Evolutionary conservation across 148 eudicot species (phyloP), one percentile per base, ranked within the genome.

Genomic region (Rheum nobile): DNA sequence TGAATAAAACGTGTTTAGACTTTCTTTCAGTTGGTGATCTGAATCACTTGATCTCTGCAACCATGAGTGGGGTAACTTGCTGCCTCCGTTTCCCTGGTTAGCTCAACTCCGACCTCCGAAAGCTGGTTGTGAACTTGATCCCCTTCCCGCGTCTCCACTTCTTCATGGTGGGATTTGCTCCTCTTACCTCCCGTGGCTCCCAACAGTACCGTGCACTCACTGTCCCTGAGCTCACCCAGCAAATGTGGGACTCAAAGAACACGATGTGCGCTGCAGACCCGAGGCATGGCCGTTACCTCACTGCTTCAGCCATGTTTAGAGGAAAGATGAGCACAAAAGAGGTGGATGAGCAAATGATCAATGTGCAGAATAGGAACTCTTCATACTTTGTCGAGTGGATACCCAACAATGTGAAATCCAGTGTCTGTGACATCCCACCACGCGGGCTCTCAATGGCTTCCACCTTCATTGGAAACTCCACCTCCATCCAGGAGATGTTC

Each of bases 241-340:
- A 91, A 63, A 91, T 91, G 96, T 91, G 96, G 96, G 92, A 90
- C 19, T 73, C 96, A 26, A 90, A 87, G 83, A 90, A 90, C 87
- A 90, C 88, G 96, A 90, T 90, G 96, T 90, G 96, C 7, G 96
- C 91, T 8, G 96, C 96, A 21, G 91, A 88, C 68, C 96, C 96
- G 0, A 85, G 91, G n/a, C 96, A 88, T n/a, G 96, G 96, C 3
- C 85, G 96, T n/a, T 90, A 90, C 81, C 81, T 90, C 19, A 90
- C 96, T 6, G 96, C 96, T 74, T 90, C 96, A 3, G 95, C 95
- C 77, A 83, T 90, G 88, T 88, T 88, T 80, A 57, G 96, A 4
- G 96, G 95, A 0, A 88, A 90, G 71, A 90, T 90, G 96, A 89
- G 94, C 84, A 89, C 94, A 22, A 89, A 89, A 31, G 93, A 89